Conservation (phyloP, 2,329 filamentous ascomycete species). For the Orbilia blumenaviensis region DNA sequence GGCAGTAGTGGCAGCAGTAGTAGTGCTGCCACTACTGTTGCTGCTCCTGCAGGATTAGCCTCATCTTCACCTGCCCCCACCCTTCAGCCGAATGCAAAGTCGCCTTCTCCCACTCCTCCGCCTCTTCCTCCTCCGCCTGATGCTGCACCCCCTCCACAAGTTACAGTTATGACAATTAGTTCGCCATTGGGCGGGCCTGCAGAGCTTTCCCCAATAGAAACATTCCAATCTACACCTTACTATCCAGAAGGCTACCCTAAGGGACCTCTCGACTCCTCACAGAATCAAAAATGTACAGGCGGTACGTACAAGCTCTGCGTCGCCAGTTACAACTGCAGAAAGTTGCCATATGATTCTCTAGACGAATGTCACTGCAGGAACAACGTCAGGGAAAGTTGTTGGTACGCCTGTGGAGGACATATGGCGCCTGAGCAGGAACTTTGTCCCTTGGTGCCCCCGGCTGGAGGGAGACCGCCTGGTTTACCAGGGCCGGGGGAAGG, state of each 20-base stretch:
- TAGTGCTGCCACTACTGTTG: too few relatives aligned
- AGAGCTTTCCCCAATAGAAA: neutral
- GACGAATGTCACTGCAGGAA: slow-evolving; percentile 47
- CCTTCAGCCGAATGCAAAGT: neutral
- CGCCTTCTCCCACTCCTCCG: neutral
- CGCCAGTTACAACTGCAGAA: slow-evolving; percentile 24
- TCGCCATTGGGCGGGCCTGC: neutral
- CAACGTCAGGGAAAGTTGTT: slow-evolving; percentile 40
- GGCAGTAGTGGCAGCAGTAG: too few relatives aligned
- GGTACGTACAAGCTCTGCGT: slow-evolving; percentile 33
- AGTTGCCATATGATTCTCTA: neutral
- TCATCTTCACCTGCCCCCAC: slow-evolving; percentile 14
- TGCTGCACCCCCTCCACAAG: neutral
- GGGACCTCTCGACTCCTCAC: slow-evolving; percentile 34
- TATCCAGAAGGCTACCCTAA: neutral
- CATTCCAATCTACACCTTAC: neutral
- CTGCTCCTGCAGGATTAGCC: slow-evolving; percentile 9
- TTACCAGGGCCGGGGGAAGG: slow-evolving; percentile 13
- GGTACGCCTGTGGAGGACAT: slow-evolving; percentile 28
- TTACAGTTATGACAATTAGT: neutral
- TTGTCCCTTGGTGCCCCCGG: slow-evolving; percentile 28
- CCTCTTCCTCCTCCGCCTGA: neutral
- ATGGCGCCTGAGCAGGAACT: slow-evolving; percentile 4
- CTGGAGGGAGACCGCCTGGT: slow-evolving; percentile 15
- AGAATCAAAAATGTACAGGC: slow-evolving; percentile 32